Conservation (phyloP, 768 basidiomycete genomes). For the Mycena floridula region DNA sequence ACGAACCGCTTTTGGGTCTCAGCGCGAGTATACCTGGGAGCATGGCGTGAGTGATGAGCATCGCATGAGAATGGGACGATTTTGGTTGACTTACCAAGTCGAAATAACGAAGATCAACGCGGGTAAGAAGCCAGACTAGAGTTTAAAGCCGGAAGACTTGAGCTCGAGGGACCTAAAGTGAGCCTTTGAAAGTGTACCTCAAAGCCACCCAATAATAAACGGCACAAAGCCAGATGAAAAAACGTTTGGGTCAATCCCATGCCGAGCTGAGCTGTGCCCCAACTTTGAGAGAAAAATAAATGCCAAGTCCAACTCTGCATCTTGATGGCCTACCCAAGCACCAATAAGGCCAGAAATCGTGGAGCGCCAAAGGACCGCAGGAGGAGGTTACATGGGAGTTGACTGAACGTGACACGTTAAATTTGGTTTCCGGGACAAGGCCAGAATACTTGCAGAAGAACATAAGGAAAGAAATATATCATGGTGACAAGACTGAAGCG, state of each 20-base stretch:
- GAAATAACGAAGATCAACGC: slow-evolving; percentile 42
- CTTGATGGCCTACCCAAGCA: too few relatives aligned
- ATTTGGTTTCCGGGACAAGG: not conserved
- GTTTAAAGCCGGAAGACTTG: not conserved
- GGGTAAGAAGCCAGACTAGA: slow-evolving; percentile 48
- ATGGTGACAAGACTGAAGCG: slow-evolving; percentile 11
- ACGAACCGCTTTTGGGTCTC: slow-evolving; percentile 39
- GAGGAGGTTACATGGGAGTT: slow-evolving; percentile 8
- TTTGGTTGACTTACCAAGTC: slow-evolving; percentile 30
- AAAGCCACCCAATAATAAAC: slow-evolving; percentile 8
- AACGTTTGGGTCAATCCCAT: slow-evolving; percentile 11
- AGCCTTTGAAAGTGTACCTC: slow-evolving; percentile 3
- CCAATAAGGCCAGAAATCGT: slow-evolving; percentile 7
- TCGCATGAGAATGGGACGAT: not conserved
- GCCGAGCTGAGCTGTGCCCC: slow-evolving; percentile 12
- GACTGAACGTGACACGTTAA: slow-evolving; percentile 1
- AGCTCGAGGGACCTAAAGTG: not conserved
- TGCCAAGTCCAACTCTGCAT: too few relatives aligned
- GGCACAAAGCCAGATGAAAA: slow-evolving; percentile 6
- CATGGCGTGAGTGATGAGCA: not conserved
- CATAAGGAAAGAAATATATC: slow-evolving; percentile 11
- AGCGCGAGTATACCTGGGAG: slow-evolving; percentile 50
- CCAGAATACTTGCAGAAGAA: slow-evolving; percentile 6
- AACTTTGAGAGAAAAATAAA: too few relatives aligned
- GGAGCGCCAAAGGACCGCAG: slow-evolving; percentile 8